These are phyloP conservation scores for Fusarium burgessii DNA, from an alignment of 2,329 filamentous ascomycete genomes.

Conservation along the genomic window DNA sequence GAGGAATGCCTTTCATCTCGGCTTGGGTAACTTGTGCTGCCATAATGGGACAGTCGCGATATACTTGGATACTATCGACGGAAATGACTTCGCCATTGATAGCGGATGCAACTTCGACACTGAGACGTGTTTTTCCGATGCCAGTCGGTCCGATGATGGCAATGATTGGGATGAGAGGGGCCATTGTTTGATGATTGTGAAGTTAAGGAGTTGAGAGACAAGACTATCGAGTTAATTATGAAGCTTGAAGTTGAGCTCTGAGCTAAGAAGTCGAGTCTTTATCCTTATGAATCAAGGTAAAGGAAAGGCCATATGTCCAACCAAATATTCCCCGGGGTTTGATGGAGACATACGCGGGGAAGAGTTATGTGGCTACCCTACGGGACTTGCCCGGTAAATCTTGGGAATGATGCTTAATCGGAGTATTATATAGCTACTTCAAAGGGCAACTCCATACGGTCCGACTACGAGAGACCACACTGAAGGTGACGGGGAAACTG, in stretches of 20 bases:
- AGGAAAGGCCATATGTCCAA: neutral
- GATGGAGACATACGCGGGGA: neutral
- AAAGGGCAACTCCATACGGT: neutral
- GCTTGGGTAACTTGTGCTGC: neutral
- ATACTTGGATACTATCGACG: conserved; percentile 1
- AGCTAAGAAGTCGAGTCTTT: neutral
- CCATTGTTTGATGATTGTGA: neutral
- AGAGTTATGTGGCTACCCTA: neutral
- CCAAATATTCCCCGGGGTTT: neutral
- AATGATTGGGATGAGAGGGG: neutral
- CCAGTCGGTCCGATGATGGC: conserved; percentile 2
- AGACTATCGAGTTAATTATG: neutral
- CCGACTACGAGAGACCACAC: neutral
- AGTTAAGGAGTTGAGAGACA: neutral
- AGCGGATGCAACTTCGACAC: neutral
- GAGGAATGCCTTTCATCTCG: conserved; percentile 1
- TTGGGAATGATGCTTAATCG: neutral
- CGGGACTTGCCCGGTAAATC: neutral
- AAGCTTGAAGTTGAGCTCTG: neutral
- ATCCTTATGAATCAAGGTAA: neutral
- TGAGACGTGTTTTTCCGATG: conserved; percentile 1
- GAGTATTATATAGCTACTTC: neutral
- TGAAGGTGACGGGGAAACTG: neutral
- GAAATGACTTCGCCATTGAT: neutral
- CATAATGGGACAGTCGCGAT: neutral